phyloP scores from a whole-genome alignment of 225 moss, liverwort and hornwort species.

The Marchantia paleacea region DNA sequence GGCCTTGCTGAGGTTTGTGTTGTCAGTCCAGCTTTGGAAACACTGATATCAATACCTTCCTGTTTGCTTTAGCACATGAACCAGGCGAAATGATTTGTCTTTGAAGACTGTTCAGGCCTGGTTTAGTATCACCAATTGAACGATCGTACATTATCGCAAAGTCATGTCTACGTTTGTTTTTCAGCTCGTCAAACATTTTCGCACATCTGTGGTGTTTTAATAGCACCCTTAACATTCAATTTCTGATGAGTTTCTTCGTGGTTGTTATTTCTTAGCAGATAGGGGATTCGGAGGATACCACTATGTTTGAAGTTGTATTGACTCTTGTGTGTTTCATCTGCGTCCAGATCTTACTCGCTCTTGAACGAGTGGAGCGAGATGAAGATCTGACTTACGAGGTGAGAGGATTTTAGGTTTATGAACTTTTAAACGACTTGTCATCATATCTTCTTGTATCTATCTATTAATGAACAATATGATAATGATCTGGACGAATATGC shows the following conservation, averaged over 20 bases:
- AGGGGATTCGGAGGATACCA: no score
- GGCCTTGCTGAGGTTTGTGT: constrained; percentile 74
- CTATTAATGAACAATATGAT: not conserved
- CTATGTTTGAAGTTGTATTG: not conserved
- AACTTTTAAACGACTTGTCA: not conserved
- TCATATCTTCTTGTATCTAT: not conserved
- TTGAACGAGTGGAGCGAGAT: constrained; percentile 78
- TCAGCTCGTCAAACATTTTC: not conserved
- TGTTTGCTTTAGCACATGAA: not conserved
- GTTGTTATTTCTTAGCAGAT: no score
- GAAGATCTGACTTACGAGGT: constrained; percentile 88
- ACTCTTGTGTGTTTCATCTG: not conserved
- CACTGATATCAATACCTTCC: not conserved
- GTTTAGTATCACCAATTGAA: not conserved
- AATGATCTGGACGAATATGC: not conserved
- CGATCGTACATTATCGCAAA: not conserved
- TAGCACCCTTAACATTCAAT: not conserved
- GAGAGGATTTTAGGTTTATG: not conserved
- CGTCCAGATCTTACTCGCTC: constrained; percentile 67
- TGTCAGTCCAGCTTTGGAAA: no score
- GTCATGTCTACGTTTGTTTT: not conserved
- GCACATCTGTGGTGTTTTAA: not conserved
- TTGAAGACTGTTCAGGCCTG: not conserved
- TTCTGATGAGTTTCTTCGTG: not conserved
- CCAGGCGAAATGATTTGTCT: not conserved